A percentile compares a stretch with the other conserved stretches of the same genome.
These are phyloP conservation scores for Parastagonospora avenae DNA, from an alignment of 2,329 filamentous ascomycete species.

Conservation along the genomic window DNA sequence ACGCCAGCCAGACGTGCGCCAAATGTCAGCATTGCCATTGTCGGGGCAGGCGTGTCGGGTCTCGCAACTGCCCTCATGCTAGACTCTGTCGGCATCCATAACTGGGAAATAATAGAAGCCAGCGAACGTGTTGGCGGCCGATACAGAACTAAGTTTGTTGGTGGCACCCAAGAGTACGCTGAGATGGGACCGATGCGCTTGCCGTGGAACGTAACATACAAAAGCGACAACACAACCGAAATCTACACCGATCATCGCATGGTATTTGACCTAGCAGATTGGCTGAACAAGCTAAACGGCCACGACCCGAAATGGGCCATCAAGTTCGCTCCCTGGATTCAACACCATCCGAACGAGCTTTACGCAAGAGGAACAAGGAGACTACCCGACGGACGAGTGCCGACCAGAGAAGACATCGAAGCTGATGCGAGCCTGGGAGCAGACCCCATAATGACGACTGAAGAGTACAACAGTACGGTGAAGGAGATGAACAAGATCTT, in stretches of 20 bases:
- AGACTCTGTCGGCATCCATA: slow-evolving; percentile 59
- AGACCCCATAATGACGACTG: neutral
- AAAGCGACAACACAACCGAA: slow-evolving; percentile 54
- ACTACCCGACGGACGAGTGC: neutral
- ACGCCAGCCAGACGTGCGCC: slow-evolving; percentile 58
- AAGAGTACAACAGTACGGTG: neutral
- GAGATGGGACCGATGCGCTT: slow-evolving; percentile 69
- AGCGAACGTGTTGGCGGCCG: slow-evolving; percentile 65
- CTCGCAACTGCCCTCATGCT: slow-evolving; percentile 56
- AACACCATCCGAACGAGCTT: slow-evolving; percentile 30
- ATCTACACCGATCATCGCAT: slow-evolving; percentile 62
- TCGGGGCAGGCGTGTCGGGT: slow-evolving; percentile 67
- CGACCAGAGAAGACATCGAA: neutral
- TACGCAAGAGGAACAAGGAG: neutral
- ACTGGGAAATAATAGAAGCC: slow-evolving; percentile 67
- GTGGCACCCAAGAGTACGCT: slow-evolving; percentile 61
- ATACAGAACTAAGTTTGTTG: slow-evolving; percentile 65
- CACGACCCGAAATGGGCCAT: slow-evolving; percentile 52
- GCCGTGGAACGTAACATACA: slow-evolving; percentile 51
- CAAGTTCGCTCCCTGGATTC: slow-evolving; percentile 65
- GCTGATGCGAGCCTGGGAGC: neutral
- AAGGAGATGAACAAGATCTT: neutral
- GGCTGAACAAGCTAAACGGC: slow-evolving; percentile 64
- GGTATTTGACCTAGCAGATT: slow-evolving; percentile 64
- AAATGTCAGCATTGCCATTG: slow-evolving; percentile 60